Conservation (phyloP, 1,284 basidiomycete species). For the Trichosporon asahii region DNA sequence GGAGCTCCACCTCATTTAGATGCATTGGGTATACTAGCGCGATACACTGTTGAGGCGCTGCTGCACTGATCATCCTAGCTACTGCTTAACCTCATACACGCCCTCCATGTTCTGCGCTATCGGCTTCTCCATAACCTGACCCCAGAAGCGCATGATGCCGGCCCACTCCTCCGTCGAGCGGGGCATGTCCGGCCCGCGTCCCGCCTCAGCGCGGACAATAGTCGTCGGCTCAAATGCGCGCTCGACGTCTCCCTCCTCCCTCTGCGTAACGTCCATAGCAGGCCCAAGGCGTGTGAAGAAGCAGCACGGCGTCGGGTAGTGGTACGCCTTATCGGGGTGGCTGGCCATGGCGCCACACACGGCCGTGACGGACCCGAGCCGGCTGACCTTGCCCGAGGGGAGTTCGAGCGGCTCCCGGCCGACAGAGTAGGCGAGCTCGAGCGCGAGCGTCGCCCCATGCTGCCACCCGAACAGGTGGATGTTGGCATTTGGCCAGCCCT, state of each 20-base stretch:
- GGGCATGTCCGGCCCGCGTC: constrained; percentile 65
- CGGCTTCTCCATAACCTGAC: constrained; percentile 61
- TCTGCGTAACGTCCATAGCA: constrained; percentile 51
- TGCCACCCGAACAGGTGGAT: constrained; percentile 88
- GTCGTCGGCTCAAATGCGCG: constrained; percentile 60
- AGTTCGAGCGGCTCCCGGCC: constrained; percentile 15
- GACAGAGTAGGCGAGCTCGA: constrained; percentile 60
- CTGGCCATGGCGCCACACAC: constrained; percentile 71
- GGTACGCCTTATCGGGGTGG: constrained; percentile 63
- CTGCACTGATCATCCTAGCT: neutral
- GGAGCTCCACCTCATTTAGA: constrained; percentile 32
- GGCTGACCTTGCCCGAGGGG: neutral
- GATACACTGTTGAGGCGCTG: neutral
- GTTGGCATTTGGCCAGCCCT: constrained; percentile 61
- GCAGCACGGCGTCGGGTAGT: constrained; percentile 59
- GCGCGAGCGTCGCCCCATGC: constrained; percentile 77
- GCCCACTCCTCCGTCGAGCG: constrained; percentile 71
- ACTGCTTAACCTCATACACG: constrained; percentile 64
- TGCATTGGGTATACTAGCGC: neutral
- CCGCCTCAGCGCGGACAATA: constrained; percentile 51
- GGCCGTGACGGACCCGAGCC: constrained; percentile 50
- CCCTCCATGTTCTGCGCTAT: constrained; percentile 58
- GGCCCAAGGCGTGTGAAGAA: constrained; percentile 58
- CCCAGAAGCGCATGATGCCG: constrained; percentile 82
- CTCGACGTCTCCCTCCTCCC: constrained; percentile 55